Evolutionary conservation across 306 rosid species (phyloP).

Genomic region (Vicia faba): DNA sequence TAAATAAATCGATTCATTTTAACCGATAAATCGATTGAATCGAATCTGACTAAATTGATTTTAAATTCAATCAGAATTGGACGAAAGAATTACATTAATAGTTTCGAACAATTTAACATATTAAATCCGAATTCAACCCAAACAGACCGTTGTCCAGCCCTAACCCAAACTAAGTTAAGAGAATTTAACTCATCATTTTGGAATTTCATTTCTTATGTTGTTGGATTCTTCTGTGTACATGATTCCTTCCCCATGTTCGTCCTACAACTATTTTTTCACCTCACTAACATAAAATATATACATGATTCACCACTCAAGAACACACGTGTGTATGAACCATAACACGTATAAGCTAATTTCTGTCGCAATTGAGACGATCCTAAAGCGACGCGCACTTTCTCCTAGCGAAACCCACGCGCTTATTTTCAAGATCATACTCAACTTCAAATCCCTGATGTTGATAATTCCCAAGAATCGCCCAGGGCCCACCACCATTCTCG

Average conservation of each 20-base stretch:
- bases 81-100: no score
- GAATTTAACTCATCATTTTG: slow-evolving; percentile 1
- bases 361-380: slow-evolving; percentile 54
- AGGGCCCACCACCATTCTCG: slow-evolving; percentile 71
- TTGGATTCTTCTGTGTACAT: neutral
- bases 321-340: neutral
- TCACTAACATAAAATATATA: neutral
- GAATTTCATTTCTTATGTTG: neutral
- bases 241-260: neutral
- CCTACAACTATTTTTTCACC: neutral
- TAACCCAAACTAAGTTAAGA: neutral
- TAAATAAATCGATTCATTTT: no score
- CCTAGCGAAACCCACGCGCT: slow-evolving; percentile 73
- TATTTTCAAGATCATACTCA: slow-evolving; percentile 66
- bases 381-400: slow-evolving; percentile 75
- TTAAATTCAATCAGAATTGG: no score
- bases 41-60: no score
- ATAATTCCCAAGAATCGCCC: slow-evolving; percentile 77
- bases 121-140: no score
- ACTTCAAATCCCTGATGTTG: slow-evolving; percentile 93
- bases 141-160: no score
- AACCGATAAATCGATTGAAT: no score
- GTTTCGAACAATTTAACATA: no score
- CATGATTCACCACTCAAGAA: no score
- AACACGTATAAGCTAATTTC: slow-evolving; percentile 10